Conservation (phyloP, 345 rosid species). For the Pseudoturritis turrita region DNA sequence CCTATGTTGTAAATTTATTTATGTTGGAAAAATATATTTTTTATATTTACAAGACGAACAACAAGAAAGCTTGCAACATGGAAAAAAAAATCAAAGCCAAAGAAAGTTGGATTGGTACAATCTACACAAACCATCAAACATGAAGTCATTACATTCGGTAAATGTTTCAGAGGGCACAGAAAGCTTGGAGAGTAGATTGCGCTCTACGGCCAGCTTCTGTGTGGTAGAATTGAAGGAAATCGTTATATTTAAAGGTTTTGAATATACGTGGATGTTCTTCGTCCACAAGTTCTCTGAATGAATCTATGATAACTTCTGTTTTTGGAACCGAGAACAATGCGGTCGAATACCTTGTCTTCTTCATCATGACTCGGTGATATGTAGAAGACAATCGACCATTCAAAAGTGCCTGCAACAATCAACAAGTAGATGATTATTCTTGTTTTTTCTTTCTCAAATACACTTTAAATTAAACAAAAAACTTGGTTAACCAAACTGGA, state of each 20-base stretch:
- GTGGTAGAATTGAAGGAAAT: conserved; percentile 36
- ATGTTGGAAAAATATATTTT: too few relatives aligned
- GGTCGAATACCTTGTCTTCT: conserved; percentile 45
- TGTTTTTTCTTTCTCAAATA: too few relatives aligned
- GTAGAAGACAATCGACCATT: conserved; percentile 57
- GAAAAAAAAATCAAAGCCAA: neutral
- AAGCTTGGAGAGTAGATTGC: conserved; percentile 36
- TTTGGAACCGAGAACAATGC: conserved; percentile 53
- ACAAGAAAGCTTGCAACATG: neutral
- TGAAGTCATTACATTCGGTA: neutral
- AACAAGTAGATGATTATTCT: neutral
- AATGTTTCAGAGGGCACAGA: conserved; percentile 29
- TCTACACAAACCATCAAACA: neutral
- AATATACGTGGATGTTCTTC: conserved; percentile 49
- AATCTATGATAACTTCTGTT: conserved; percentile 34
- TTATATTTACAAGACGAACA: too few relatives aligned
- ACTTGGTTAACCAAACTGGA: too few relatives aligned
- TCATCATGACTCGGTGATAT: conserved; percentile 58
- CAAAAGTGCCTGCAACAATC: conserved; percentile 49
- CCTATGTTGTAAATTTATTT: too few relatives aligned
- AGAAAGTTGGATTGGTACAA: neutral
- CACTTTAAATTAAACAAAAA: too few relatives aligned
- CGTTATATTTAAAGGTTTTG: conserved; percentile 43
- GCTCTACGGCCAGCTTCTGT: conserved; percentile 36
- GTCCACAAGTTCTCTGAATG: conserved; percentile 48